Evolutionary conservation across 164 flowering plant genomes (phyloP), one percentile per base, ranked within the genome.

Genomic region (Vitis rupestris): DNA sequence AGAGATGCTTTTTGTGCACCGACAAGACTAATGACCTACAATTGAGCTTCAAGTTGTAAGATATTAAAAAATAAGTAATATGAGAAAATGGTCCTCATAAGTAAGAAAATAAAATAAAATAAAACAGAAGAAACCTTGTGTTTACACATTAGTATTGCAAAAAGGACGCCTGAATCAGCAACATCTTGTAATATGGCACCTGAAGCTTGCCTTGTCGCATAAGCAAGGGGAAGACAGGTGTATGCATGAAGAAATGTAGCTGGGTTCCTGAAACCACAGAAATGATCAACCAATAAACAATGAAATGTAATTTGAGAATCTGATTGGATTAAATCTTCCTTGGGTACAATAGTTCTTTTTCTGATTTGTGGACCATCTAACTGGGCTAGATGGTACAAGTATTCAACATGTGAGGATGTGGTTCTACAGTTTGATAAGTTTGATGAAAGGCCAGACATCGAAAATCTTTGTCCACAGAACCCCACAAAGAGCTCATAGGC

Each of bases 1-100:
- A 96, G 97, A 70, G 97, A 91, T 29, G 97, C 95, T 77, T 96
- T 96, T 71, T 96, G 97, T 57, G 99, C 98, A 73, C 99, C 98
- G 62, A 90, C 97, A 76, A 96, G 91, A 79, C 97, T 91, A 77
- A 96, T 77, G 74, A 93, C 99, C 99, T 96, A 88, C 78, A 85
- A 65, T 50, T 23, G 13, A 53, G 44, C 61, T 64, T 75, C 63
- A 71, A 56, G 31, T 72, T 51, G 65, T 61, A 6, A 37, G 44
- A 37, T 37, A 37, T 37, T 37, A 37, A 6, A 31, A 37, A 37
- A 37, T 37, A 37, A 37, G 1, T 37, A 37, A 37, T 6, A 37
- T 37, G 44, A 37, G 4, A 31, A 70, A 58, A 31, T 57, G 44
- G 14, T 44, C 27, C 19, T 49, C 13, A 62, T 5, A 60, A n/a